Percentiles rank a stretch among this genome's conserved stretches.
Conservation (phyloP, 1,139 yeast genomes). For the Pichia kudriavzevii region DNA sequence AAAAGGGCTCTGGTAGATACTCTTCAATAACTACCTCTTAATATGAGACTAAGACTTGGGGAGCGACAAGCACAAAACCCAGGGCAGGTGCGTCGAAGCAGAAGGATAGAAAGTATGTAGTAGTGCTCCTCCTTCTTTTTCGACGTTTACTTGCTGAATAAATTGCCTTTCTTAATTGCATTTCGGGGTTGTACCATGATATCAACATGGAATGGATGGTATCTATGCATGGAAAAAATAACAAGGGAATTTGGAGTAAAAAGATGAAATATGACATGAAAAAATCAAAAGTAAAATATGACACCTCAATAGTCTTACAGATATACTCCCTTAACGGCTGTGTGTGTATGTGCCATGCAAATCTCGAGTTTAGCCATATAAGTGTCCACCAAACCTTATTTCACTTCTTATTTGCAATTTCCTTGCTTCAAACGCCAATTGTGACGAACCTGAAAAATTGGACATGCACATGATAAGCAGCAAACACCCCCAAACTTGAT, state of each 20-base stretch:
- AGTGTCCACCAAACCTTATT: constrained; percentile 68
- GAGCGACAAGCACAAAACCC: constrained; percentile 32
- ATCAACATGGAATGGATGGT: constrained; percentile 52
- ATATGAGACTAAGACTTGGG: constrained; percentile 30
- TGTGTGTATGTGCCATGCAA: constrained; percentile 43
- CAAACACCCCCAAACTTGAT: constrained; percentile 42
- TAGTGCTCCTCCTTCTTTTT: constrained; percentile 25
- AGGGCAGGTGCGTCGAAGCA: constrained; percentile 28
- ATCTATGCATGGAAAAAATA: constrained; percentile 49
- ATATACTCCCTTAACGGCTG: constrained; percentile 50
- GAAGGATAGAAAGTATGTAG: constrained; percentile 33
- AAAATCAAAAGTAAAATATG: constrained; percentile 48
- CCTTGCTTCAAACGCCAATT: constrained; percentile 39
- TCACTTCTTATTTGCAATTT: constrained; percentile 41
- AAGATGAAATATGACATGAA: constrained; percentile 45
- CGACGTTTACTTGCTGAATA: constrained; percentile 24
- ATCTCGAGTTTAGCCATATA: constrained; percentile 47
- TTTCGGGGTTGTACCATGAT: constrained; percentile 52
- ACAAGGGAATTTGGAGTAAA: constrained; percentile 43
- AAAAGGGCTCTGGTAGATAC: background rate
- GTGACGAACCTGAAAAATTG: constrained; percentile 37
- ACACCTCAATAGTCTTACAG: constrained; percentile 48
- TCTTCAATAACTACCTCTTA: constrained; percentile 34
- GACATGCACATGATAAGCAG: constrained; percentile 37
- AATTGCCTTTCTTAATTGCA: constrained; percentile 39